Evolutionary conservation across 1,139 yeast genomes (phyloP), one percentile per base, ranked within the genome.

Genomic region (Protomyces pachydermus): DNA sequence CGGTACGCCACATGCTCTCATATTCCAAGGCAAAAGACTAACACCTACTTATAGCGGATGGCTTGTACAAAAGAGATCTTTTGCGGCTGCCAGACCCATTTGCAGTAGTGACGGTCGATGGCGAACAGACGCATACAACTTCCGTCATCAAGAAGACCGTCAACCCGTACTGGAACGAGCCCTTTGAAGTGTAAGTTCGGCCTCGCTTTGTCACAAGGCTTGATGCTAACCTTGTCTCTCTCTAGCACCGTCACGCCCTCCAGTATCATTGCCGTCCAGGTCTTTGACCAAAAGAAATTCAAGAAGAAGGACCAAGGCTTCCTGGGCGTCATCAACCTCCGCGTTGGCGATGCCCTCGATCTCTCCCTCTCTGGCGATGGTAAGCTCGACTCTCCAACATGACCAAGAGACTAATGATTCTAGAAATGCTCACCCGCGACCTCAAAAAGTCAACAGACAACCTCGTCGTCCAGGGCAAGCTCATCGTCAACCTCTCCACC

Each of bases 271-370:
- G 96, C 95, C 8, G 85, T 93, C 68, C 98, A 93, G 75, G 95
- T 93, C 16, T 93, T 95, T 76, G 98, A 93, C 75, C 98, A 91
- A 76, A 91, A 91, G 74, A 93, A 93, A 77, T 93, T 93, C 79
- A 93, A 93, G 75, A 91, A 91, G 85, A 91, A 91, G 82, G 98
- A 93, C 74, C 98, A 93, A 76, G 98, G 98, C n/a, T 93, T 93
- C 71, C 80, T 93, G 62, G 99, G 99, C 66, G 98, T 93, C 23
- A 95, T 95, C 67, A 95, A 93, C 76, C 83, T 93, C 62, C 82
- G 96, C 70, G 84, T 91, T 53, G 95, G 95, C 56, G 98, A 93
- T 75, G 91, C 89, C 50, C 82, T 93, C 67, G 96, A 91, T 74
- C 78, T 91, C 67, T 80, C 80, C 34, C 80, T 83, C 67, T 79